Base-by-base conservation (phyloP, 2,329 filamentous ascomycete genomes). In the Colletotrichum tofieldiae region DNA sequence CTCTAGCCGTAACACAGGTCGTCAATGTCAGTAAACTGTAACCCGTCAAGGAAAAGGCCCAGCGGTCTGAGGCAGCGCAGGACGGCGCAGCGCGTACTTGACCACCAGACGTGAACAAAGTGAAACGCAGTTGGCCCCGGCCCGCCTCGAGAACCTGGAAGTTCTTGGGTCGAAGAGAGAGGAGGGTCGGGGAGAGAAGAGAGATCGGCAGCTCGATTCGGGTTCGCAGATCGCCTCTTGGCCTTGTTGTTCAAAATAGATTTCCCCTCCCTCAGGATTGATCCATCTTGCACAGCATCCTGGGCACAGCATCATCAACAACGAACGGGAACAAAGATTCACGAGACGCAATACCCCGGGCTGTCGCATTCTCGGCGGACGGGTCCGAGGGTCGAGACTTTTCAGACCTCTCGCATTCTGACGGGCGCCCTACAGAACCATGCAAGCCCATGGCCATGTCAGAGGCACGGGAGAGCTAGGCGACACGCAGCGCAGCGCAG, bases 71-170 rank as follows among this genome's bases (percentile, higher is more conserved):
- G 26, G n/a, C 37, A 41, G 16, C n/a, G 9, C n/a, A 37, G 32
- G 32, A 9, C 26, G 18, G 26, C 41, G 12, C 45, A 37, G 43
- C n/a, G n/a, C 26, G 29, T 11, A 29, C 32, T 39, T 2, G 45
- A 23, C n/a, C 29, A 5, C 60, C 35, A 12, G 8, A 41, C 23
- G 16, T 26, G 26, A 41, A 20, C 23, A n/a, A 51, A 6, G 45
- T 63, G 60, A 63, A 63, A 63, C 60, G 16, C 29, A 29, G 60
- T 11, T 51, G 60, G 60, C n/a, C 60, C 60, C 9, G 47, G 16
- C 45, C 23, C n/a, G 35, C 37, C 55, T 52, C n/a, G 12, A 52
- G 14, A 20, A 26, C 20, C n/a, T 20, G 20, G 26, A 5, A n/a
- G 14, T 16, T 49, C 45, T 23, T 49, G 29, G 29, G 51, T 47